These are phyloP conservation scores for Russula earlei DNA, from an alignment of 768 basidiomycete species.

Conservation along the genomic window DNA sequence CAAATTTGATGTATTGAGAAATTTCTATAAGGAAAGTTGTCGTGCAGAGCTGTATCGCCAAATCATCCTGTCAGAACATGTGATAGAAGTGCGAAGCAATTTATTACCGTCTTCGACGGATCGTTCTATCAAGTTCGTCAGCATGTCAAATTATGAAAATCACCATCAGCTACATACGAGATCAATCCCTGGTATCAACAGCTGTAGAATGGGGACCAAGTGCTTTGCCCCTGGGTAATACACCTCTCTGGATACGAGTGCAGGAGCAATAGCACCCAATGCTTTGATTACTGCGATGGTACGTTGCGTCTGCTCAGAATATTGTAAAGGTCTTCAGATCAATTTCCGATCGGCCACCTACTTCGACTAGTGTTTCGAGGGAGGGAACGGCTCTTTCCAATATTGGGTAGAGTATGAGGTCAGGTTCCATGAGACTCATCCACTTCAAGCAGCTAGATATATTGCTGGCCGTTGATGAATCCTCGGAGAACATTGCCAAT, in stretches of 20 bases:
- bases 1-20: slow-evolving; percentile 65
- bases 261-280: slow-evolving; percentile 68
- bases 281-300: slow-evolving; percentile 83
- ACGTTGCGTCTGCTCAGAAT: slow-evolving; percentile 56
- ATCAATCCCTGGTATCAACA: slow-evolving; percentile 82
- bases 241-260: slow-evolving; percentile 68
- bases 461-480: slow-evolving; percentile 60
- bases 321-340: not conserved
- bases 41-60: slow-evolving; percentile 49
- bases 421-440: slow-evolving; percentile 77
- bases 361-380: slow-evolving; percentile 83
- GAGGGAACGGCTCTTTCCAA: slow-evolving; percentile 80
- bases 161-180: slow-evolving; percentile 38
- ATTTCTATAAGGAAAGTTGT: slow-evolving; percentile 67
- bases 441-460: slow-evolving; percentile 76
- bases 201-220: slow-evolving; percentile 67
- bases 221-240: slow-evolving; percentile 80
- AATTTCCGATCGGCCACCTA: slow-evolving; percentile 23
- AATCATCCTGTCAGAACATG: slow-evolving; percentile 4
- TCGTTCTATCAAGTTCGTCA: slow-evolving; percentile 45
- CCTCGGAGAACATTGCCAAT: slow-evolving; percentile 86
- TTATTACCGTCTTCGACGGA: slow-evolving; percentile 59
- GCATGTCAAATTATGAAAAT: not conserved
- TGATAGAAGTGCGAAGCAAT: not conserved
- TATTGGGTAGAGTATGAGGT: slow-evolving; percentile 71